Conservation (phyloP, 1,284 basidiomycete genomes). For the Neotropicomus parvogracilis region DNA sequence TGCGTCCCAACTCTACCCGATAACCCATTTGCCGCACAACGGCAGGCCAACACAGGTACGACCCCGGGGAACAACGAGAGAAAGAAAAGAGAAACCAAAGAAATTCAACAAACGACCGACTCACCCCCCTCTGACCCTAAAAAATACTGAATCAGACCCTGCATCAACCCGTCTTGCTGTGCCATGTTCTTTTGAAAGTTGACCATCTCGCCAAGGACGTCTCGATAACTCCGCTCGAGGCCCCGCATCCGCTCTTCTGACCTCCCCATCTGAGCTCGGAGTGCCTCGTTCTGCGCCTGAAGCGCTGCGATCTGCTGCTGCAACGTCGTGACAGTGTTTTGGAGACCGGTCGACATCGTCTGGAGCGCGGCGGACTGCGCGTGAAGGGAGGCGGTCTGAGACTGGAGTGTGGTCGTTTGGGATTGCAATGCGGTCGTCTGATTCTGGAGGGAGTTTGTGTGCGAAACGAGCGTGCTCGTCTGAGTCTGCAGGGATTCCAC, state of each 20-base stretch:
- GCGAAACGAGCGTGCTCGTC: slow-evolving; percentile 24
- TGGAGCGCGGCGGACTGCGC: slow-evolving; percentile 28
- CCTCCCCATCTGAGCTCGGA: slow-evolving; percentile 57
- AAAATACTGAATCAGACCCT: slow-evolving; percentile 79
- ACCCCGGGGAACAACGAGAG: neutral
- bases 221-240: slow-evolving; percentile 74
- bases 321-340: slow-evolving; percentile 23
- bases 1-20: no score
- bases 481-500: slow-evolving; percentile 30
- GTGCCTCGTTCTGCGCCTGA: slow-evolving; percentile 31
- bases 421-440: slow-evolving; percentile 26
- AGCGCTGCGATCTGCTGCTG: slow-evolving; percentile 27
- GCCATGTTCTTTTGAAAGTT: slow-evolving; percentile 82
- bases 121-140: slow-evolving; percentile 65
- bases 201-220: slow-evolving; percentile 78
- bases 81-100: neutral
- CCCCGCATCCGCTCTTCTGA: slow-evolving; percentile 52
- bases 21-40: neutral
- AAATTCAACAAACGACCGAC: slow-evolving; percentile 20
- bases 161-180: slow-evolving; percentile 82
- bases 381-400: slow-evolving; percentile 30
- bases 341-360: slow-evolving; percentile 26
- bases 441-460: slow-evolving; percentile 27
- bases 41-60: neutral
- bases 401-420: slow-evolving; percentile 27